These are phyloP conservation scores for Colletotrichum sp. DNA, from an alignment of 2,329 filamentous ascomycete species.

Conservation along the genomic window DNA sequence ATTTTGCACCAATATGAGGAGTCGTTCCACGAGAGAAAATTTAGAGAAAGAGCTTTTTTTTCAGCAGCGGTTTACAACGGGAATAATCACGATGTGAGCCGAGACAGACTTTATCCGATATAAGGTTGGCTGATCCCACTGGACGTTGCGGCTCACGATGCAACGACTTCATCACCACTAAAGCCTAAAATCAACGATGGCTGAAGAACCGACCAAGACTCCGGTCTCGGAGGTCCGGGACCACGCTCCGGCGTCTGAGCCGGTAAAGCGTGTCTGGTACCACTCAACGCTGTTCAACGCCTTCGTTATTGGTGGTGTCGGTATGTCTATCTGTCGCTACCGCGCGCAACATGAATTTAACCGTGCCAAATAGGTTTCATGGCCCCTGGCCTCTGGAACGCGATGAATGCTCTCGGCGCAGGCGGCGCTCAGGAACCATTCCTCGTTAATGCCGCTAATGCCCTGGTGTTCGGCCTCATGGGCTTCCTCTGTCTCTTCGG, in stretches of 20 bases:
- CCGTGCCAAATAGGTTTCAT: slow-evolving; percentile 36
- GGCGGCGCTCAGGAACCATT: slow-evolving; percentile 57
- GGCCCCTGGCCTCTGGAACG: slow-evolving; percentile 58
- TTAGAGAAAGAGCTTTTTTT: background rate
- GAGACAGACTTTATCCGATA: background rate
- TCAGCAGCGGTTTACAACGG: background rate
- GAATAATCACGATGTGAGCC: background rate
- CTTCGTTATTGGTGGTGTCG: slow-evolving; percentile 56
- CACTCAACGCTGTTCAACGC: slow-evolving; percentile 58
- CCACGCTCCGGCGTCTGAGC: background rate
- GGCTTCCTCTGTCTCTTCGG: slow-evolving; percentile 52
- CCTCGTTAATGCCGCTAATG: slow-evolving; percentile 57
- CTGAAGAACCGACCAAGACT: background rate
- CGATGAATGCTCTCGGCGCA: slow-evolving; percentile 58
- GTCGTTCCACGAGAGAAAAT: background rate
- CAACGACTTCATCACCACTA: background rate
- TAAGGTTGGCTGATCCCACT: background rate
- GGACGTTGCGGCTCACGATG: background rate
- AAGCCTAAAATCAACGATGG: background rate
- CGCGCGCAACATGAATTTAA: too few relatives aligned
- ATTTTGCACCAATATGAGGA: slow-evolving; percentile 6
- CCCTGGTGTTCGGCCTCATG: slow-evolving; percentile 52
- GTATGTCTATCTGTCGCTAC: slow-evolving; percentile 13
- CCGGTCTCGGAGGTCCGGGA: background rate
- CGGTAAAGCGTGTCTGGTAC: slow-evolving; percentile 43